Base-by-base conservation (phyloP, 805 yeast genomes). In the Tetrapisispora arboricola region DNA sequence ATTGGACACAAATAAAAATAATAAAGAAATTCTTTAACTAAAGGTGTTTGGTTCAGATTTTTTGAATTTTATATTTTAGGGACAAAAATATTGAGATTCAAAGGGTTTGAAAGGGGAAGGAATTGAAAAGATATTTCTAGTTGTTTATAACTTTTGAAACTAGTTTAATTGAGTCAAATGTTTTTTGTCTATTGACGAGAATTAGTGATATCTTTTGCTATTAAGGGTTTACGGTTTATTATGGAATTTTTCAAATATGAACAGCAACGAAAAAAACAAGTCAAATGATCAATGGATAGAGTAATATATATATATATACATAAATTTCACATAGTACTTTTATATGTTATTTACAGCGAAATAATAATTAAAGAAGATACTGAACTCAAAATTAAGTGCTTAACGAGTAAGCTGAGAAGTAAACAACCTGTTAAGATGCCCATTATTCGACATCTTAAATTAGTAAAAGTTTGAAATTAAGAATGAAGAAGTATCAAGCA, bases 1-100 rank as follows among this genome's bases (percentile, higher is more conserved):
- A n/a, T n/a, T n/a, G n/a, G n/a, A n/a, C n/a, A n/a, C n/a, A n/a
- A n/a, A n/a, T n/a, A n/a, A n/a, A n/a, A n/a, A n/a, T n/a, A n/a
- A n/a, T n/a, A n/a, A n/a, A n/a, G n/a, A n/a, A n/a, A n/a, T n/a
- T n/a, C n/a, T 30, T 9, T 7, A 25, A n/a, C n/a, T n/a, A n/a
- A n/a, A n/a, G n/a, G n/a, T n/a, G n/a, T n/a, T 20, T 29, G 39
- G 33, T 36, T 36, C 18, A 36, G 39, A 36, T 11, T 29, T 9
- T 29, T 32, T 22, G 36, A 32, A 20, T 32, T 15, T 27, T 6
- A 28, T 24, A n/a, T n/a, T n/a, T n/a, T n/a, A n/a, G n/a, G n/a
- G n/a, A n/a, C n/a, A 24, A 17, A 4, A 28, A 5, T 21, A n/a
- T 36, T 13, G 22, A n/a, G 22, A 19, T 29, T 36, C 34, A 16